Base-by-base conservation (phyloP, 1,139 yeast genomes). In the Yamadazyma membranifaciens region DNA sequence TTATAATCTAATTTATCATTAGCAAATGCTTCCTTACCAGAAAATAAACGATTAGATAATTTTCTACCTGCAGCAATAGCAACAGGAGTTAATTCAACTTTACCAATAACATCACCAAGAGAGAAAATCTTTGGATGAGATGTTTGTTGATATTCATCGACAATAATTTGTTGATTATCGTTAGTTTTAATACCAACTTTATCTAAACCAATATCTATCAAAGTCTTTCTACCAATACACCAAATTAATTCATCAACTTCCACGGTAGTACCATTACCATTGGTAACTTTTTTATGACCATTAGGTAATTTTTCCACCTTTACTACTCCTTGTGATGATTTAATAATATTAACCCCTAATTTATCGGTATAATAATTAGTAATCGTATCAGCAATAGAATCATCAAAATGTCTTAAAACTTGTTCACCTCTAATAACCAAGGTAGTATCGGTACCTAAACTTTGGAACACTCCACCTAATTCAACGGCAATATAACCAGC, bases 51-150 rank as follows among this genome's bases (percentile, higher is more conserved):
- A 69, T 89, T 91, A 31, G 97, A 80, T 51, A 92, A 77, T 63
- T 81, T 87, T 66, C 99, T 83, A 44, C 99, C 99, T 6, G 98
- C 94, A 31, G 98, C 98, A 70, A 92, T 92, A 36, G 98, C 98
- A 36, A 89, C 98, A 6, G 99, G 99, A 6, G 99, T 92, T 57
- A 92, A 78, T 68, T 92, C 98, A 39, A 86, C 85, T 44, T 83
- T 83, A 47, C 96, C 96, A 33, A 85, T 83, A 45, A 89, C 95
- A 62, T 92, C 99, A 57, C 99, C 99, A 40, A 92, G 73, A 2
- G 98, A 83, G 60, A 75, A 88, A 48, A 92, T 75, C 63, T 81
- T 78, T 40, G 81, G 73, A 46, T 85, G 78, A 40, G 80, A 71
- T 9, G 97, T 84, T 58, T 80, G 80, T 72, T 94, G 98, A 66